Base-by-base conservation (phyloP, 1,139 yeast genomes). In the Wickerhamomyces sp. region DNA sequence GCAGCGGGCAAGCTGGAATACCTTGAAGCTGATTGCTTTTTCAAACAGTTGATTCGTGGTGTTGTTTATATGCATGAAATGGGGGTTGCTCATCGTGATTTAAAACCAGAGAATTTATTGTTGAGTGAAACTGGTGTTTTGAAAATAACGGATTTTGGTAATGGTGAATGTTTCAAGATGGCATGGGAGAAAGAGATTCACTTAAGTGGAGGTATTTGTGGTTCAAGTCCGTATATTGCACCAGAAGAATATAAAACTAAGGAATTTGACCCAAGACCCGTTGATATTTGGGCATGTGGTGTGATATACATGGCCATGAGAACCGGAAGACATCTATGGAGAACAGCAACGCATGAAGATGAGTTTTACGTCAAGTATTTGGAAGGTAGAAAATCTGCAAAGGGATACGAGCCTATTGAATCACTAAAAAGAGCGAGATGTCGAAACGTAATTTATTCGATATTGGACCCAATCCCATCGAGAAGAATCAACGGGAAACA, bases 271-370 rank as follows among this genome's bases (percentile, higher is more conserved):
- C 93, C 97, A 2, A 66, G 97, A 31, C 76, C 91, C 14, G 93
- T 88, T 10, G 97, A 91, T 59, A 78, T 91, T 31, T 91, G 98
- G 98, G 84, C 97, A 0, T 82, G 94, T 59, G 98, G 97, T 33
- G 93, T 91, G 16, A 86, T 91, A 30, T 91, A 89, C 59, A 88
- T 91, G 96, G 96, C 96, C 9, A 89, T 91, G 97, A 72, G 97
- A 54, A 86, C 96, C 0, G 98, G 97, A 2, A 71, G 95, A 38
- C 95, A 89, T 52, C 62, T 91, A 39, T 91, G 98, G 98, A 80
- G 83, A 49, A 66, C 79, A 39, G 96, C 97, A 3, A 77, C 75
- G 43, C 72, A 68, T 31, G 86, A 78, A 36, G 97, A 91, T 57
- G 93, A 81, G 47, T 86, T 84, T 55, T 89, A 79, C 58, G 64